phyloP scores from a whole-genome alignment of 441 rosid species.

The Eutrema salsugineum region DNA sequence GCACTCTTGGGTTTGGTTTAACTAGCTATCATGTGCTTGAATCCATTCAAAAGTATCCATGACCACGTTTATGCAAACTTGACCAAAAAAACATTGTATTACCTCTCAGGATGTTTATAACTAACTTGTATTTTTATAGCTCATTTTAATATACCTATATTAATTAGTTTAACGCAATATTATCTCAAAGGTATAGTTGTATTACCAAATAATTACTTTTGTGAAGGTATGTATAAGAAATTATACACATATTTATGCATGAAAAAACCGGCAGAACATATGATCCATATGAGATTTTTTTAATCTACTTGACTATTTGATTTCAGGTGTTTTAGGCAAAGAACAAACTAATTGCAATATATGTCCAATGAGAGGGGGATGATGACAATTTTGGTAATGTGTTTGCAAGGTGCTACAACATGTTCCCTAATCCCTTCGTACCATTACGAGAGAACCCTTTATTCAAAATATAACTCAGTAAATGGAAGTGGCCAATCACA shows the following conservation, averaged over 20 bases:
- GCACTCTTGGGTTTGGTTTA: slow-evolving; percentile 7
- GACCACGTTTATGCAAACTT: slow-evolving; percentile 75
- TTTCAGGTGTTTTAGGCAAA: slow-evolving; percentile 83
- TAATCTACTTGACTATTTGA: slow-evolving; percentile 3
- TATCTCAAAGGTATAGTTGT: slow-evolving; percentile 64
- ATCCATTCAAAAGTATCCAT: slow-evolving; percentile 61
- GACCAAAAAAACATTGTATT: slow-evolving; percentile 69
- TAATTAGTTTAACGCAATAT: slow-evolving; percentile 15
- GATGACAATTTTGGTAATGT: slow-evolving; percentile 84
- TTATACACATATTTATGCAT: neutral
- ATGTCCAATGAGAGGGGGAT: slow-evolving; percentile 83
- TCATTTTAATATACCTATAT: neutral
- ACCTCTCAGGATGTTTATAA: neutral
- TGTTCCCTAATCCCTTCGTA: neutral
- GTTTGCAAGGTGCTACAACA: slow-evolving; percentile 56
- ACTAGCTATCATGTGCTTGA: slow-evolving; percentile 63
- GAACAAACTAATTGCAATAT: slow-evolving; percentile 72
- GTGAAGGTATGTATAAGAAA: slow-evolving; percentile 49
- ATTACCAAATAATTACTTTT: slow-evolving; percentile 77
- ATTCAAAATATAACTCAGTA: neutral
- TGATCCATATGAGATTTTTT: no score
- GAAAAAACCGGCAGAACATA: neutral
- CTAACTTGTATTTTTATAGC: neutral
- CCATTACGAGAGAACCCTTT: neutral
- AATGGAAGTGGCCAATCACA: no score